Base-by-base conservation (phyloP, 2,329 filamentous ascomycete genomes). In the Hymenoscyphus repandus region DNA sequence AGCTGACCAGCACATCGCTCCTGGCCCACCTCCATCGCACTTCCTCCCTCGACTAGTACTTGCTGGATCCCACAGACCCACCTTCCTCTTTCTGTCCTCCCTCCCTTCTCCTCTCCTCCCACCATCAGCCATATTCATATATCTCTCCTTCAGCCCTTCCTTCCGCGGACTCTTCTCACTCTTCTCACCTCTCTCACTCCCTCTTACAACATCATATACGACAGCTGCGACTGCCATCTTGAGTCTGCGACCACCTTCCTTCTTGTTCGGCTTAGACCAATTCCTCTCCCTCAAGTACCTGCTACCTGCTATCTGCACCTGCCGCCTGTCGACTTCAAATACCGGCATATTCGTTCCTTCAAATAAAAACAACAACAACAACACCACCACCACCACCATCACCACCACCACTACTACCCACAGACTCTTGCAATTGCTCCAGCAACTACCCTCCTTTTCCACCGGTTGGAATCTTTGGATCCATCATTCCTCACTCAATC, bases 381-480 rank as follows among this genome's bases (percentile, higher is more conserved):
- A n/a, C n/a, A n/a, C 32, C 32, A 34, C 9, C 32, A 34, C 32
- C 7, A 34, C 32, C 32, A 7, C 32, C 32, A 13, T 34, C 32
- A 34, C n/a, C n/a, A n/a, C 32, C 32, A 34, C 9, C 32, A 34
- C 32, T 9, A 34, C 34, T 10, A 13, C 34, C 4, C 12, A 5
- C 34, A 37, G 22, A 37, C 34, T 37, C 34, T 37, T 37, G 34
- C 38, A 5, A 17, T 40, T 40, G 38, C 38, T 39, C 34, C 18
- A 11, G 17, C 38, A 40, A 40, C 38, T 2, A 40, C 38, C 6
- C 38, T 40, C 38, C 38, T 46, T 32, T 47, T 41, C 45, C 45
- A 40, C 45, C 27, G 45, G 37, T 47, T 47, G 45, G 45, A 47
- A 40, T 40, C 38, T 40, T 40, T 40, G 38, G 38, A 40, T 40